Conservation (phyloP, 2,329 filamentous ascomycete genomes). For the Beauveria caledonica region DNA sequence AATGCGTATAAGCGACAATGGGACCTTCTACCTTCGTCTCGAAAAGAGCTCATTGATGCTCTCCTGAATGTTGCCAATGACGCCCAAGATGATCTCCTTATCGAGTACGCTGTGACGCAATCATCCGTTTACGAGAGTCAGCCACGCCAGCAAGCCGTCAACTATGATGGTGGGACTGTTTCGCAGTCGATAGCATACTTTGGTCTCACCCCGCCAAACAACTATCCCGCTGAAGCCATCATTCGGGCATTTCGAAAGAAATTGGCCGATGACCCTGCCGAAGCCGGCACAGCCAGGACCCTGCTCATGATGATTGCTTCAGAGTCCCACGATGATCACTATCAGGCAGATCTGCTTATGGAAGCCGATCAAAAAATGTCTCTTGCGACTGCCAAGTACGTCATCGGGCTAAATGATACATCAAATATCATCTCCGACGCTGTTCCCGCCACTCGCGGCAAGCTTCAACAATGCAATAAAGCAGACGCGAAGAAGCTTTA, state of each 20-base stretch:
- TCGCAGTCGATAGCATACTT: conserved; percentile 27
- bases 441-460: neutral
- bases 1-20: conserved; percentile 34
- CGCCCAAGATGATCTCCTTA: conserved; percentile 25
- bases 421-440: conserved; percentile 16
- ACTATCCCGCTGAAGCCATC: conserved; percentile 26
- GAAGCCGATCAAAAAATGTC: conserved; percentile 30
- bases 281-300: conserved; percentile 23
- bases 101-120: conserved; percentile 30
- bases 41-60: conserved; percentile 24
- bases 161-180: conserved; percentile 24
- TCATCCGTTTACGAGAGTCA: conserved; percentile 33
- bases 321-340: conserved; percentile 26
- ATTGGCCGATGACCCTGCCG: conserved; percentile 23
- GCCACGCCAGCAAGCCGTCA: conserved; percentile 19
- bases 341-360: conserved; percentile 25
- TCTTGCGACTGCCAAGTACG: conserved; percentile 23
- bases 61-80: conserved; percentile 29
- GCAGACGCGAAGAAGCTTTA: conserved; percentile 24
- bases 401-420: conserved; percentile 22
- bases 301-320: conserved; percentile 29
- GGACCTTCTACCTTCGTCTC: conserved; percentile 25
- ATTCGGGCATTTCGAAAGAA: conserved; percentile 28
- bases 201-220: conserved; percentile 27
- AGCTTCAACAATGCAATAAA: conserved; percentile 20